phyloP scores from a whole-genome alignment of 2,329 filamentous ascomycete species.

The Colletotrichum karsti region DNA sequence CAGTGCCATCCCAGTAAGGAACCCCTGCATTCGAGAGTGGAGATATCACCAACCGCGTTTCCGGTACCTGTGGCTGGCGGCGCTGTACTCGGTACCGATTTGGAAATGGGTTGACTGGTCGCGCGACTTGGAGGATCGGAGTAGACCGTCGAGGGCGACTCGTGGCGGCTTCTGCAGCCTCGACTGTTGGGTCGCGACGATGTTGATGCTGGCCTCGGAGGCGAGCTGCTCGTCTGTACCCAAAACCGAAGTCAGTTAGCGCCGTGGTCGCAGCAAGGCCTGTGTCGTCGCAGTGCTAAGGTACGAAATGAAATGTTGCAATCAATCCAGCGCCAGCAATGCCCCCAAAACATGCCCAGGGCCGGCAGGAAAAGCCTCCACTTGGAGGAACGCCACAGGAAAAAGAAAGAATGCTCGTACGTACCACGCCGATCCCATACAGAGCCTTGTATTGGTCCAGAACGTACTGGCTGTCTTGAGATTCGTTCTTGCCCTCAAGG shows the following conservation, averaged over 20 bases:
- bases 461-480: conserved; percentile 55
- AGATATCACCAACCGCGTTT: conserved; percentile 12
- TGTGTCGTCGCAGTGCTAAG: conserved; percentile 24
- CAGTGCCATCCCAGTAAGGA: conserved; percentile 24
- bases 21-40: conserved; percentile 4
- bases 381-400: conserved; percentile 22
- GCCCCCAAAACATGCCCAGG: conserved; percentile 14
- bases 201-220: conserved; percentile 8
- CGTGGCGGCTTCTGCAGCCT: background rate
- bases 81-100: background rate
- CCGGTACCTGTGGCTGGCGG: background rate
- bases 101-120: background rate
- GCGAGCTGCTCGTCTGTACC: conserved; percentile 27
- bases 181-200: background rate
- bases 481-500: conserved; percentile 43
- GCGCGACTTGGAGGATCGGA: background rate
- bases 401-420: conserved; percentile 34
- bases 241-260: conserved; percentile 21
- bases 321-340: conserved; percentile 11
- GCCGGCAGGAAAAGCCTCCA: conserved; percentile 2
- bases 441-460: conserved; percentile 46
- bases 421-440: conserved; percentile 49
- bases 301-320: too few species aligned
- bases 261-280: conserved; percentile 8
- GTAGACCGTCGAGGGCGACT: background rate